A percentile compares a stretch with the other conserved stretches of the same genome.
phyloP scores from a whole-genome alignment of 2,329 filamentous ascomycete genomes.

The Septoria linicola region DNA sequence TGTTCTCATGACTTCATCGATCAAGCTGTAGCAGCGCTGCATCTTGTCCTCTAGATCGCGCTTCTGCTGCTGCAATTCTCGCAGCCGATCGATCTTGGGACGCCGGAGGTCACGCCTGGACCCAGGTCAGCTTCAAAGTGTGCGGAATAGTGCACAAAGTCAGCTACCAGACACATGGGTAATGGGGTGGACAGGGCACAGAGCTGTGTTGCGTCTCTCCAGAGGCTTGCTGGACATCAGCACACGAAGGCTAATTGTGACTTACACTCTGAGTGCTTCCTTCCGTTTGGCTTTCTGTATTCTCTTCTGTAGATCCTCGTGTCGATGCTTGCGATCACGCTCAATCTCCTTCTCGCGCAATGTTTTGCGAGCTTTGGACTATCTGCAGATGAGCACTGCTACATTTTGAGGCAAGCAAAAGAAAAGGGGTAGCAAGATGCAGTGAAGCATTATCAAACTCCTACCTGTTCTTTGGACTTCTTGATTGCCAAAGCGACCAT shows the following conservation, averaged over 20 bases:
- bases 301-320: constrained; percentile 16
- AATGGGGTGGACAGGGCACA: too few relatives aligned
- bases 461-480: constrained; percentile 17
- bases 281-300: constrained; percentile 10
- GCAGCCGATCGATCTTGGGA: constrained; percentile 28
- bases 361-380: constrained; percentile 9
- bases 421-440: neutral
- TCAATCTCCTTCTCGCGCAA: constrained; percentile 23
- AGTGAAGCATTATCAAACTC: neutral
- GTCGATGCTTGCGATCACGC: constrained; percentile 6
- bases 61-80: constrained; percentile 25
- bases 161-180: neutral
- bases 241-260: too few relatives aligned
- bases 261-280: constrained; percentile 19
- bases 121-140: neutral
- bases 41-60: constrained; percentile 21
- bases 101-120: constrained; percentile 11
- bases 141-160: neutral
- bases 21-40: constrained; percentile 11
- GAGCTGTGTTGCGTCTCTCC: too few relatives aligned
- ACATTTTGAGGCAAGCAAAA: neutral
- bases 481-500: constrained; percentile 6
- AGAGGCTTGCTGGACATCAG: too few relatives aligned
- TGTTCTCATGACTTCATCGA: constrained; percentile 18
- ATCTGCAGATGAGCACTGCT: constrained; percentile 3